These are phyloP conservation scores for Brassica nigra DNA, from an alignment of 345 rosid species.

Conservation along the genomic window DNA sequence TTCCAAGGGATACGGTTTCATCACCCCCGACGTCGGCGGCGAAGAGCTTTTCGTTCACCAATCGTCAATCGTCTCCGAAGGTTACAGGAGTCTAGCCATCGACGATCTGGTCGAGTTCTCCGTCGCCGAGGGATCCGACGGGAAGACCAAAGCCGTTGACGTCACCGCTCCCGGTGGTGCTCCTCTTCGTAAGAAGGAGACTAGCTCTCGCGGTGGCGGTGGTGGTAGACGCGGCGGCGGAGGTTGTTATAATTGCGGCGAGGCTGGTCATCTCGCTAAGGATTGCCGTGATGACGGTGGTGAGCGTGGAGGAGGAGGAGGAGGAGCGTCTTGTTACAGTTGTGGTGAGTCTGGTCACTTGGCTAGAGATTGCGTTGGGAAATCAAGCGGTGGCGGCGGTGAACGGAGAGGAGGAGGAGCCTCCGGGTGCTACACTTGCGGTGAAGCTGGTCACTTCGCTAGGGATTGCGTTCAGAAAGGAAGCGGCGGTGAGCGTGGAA, in stretches of 20 bases:
- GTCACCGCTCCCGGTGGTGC: conserved; percentile 49
- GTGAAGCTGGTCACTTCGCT: conserved; percentile 39
- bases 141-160: conserved; percentile 48
- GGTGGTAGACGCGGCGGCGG: conserved; percentile 24
- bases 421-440: conserved; percentile 36
- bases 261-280: conserved; percentile 40
- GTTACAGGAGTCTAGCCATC: conserved; percentile 47
- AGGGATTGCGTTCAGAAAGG: conserved; percentile 42
- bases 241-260: conserved; percentile 43
- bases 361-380: conserved; percentile 51
- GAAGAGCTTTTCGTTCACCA: conserved; percentile 80
- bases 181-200: conserved; percentile 38
- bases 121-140: conserved; percentile 38
- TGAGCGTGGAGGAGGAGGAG: not conserved
- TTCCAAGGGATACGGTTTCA: conserved; percentile 69
- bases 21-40: conserved; percentile 58
- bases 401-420: conserved; percentile 6
- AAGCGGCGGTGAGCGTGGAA: not conserved
- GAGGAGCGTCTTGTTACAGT: conserved; percentile 36
- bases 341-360: conserved; percentile 50
- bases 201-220: conserved; percentile 29
- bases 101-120: conserved; percentile 53
- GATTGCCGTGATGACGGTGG: conserved; percentile 34
- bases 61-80: conserved; percentile 60
- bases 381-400: not conserved